Base-by-base conservation (phyloP, 2,329 filamentous ascomycete genomes). In the Hirsutella rhossiliensis region DNA sequence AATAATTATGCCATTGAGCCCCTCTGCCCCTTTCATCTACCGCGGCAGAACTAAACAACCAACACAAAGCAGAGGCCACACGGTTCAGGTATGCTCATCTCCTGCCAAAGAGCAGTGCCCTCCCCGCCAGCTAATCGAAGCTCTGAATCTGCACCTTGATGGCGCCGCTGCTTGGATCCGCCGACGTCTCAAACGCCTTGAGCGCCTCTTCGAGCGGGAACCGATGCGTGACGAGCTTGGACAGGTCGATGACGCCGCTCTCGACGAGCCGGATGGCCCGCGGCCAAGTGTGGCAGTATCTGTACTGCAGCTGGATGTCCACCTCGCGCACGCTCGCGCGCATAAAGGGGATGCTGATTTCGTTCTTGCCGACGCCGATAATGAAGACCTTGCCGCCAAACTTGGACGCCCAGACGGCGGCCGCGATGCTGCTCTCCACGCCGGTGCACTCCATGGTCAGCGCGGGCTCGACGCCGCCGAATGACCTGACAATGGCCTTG, bases 321-420 rank as follows among this genome's bases (percentile, higher is more conserved):
- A 97, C 84, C 68, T 97, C 92, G 50, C 86, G 78, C 6, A 89
- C 90, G 56, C 84, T 90, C 46, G 90, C 76, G 42, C 87, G 72
- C 90, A 96, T 96, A 64, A 97, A 97, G 27, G 90, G 90, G 50
- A 97, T 84, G 65, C 78, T 87, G 71, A 97, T 92, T 71, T 96
- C 87, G 62, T 92, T 89, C 73, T 85, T 90, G 52, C 90, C 92
- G 3, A 97, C 89, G 36, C 90, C 90, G 52, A 96, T 94, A 50
- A 97, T 84, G 60, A 97, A 97, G 43, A 97, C 90, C 67, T 94
- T 95, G 55, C 92, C 90, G 52, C 90, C 92, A 57, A 97, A 97
- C 68, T 90, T 94, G 61, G 84, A 78, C 11, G 86, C 82, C 76
- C 89, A 92, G 61, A 96, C 90, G 43, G 88, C 87, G 27, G 85